Base-by-base conservation (phyloP, 148 eudicot genomes). In the Persicaria maculosa region DNA sequence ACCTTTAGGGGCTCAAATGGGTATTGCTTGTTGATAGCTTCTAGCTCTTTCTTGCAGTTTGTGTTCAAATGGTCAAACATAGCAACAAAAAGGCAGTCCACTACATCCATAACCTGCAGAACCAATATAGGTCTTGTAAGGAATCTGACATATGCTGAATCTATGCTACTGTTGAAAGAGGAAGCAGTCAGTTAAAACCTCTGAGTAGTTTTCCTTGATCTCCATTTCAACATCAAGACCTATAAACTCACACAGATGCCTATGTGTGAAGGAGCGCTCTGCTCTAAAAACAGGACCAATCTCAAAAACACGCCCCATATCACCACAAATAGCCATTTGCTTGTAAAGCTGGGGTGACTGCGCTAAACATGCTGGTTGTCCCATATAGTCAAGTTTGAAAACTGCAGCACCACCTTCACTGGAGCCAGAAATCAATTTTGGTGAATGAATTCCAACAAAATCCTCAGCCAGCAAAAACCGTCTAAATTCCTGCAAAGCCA, bases 221-320 rank as follows among this genome's bases (percentile, higher is more conserved):
- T 88, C 97, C 98, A 94, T 91, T 83, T 94, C 98, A 58, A 87
- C 96, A 83, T 94, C 98, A 81, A 94, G 98, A 59, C 98, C 98
- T 14, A 86, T 90, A 76, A 94, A 94, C 80, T 94, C 98, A 72
- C 98, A 94, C 47, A 94, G 80, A 79, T 94, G 98, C 77, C 96
- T 85, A 75, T 94, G 96, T 16, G 97, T 94, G 68, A 58, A 94
- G 11, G 98, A 94, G 74, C 92, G 93, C 81, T 94, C 98, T 5
- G 98, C 98, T 80, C 98, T 94, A 72, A 88, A 94, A 72, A 94
- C 98, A 73, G 93, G 89, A 72, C 98, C 98, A 64, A 90, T 78
- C 82, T 91, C 98, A 86, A 87, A 94, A 50, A 94, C 98, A 71
- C 93, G 90, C 64, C 82, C 85, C 84, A 94, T 88, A 79, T 90